Conservation (phyloP, 2,329 filamentous ascomycete species). For the Aspergillus sp. region DNA sequence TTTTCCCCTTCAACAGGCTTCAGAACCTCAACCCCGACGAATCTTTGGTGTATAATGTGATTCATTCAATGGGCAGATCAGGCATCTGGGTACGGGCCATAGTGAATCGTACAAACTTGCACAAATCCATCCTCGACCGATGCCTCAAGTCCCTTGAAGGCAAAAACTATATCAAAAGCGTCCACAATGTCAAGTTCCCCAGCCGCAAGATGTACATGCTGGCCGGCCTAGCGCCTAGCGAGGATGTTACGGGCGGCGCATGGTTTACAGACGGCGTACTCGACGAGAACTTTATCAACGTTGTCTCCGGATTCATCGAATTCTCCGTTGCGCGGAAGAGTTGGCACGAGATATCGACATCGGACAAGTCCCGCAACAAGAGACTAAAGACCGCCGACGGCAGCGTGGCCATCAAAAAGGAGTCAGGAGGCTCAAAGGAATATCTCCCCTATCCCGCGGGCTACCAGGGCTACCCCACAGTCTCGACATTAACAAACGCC, state of each 20-base stretch:
- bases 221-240: slow-evolving; percentile 76
- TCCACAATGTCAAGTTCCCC: slow-evolving; percentile 89
- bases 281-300: slow-evolving; percentile 83
- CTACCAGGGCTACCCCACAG: slow-evolving; percentile 77
- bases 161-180: slow-evolving; percentile 79
- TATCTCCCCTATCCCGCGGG: slow-evolving; percentile 59
- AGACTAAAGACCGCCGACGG: slow-evolving; percentile 38
- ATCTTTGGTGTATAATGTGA: slow-evolving; percentile 80
- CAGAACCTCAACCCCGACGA: slow-evolving; percentile 64
- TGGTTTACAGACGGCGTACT: slow-evolving; percentile 93
- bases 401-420: slow-evolving; percentile 31
- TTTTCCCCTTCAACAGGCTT: slow-evolving; percentile 28
- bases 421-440: slow-evolving; percentile 26
- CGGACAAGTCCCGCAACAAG: slow-evolving; percentile 43
- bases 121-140: slow-evolving; percentile 78
- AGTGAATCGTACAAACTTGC: slow-evolving; percentile 75
- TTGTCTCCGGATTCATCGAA: slow-evolving; percentile 71
- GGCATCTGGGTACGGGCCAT: slow-evolving; percentile 92
- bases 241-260: slow-evolving; percentile 87
- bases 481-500: slow-evolving; percentile 72
- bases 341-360: slow-evolving; percentile 58
- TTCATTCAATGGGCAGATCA: slow-evolving; percentile 79
- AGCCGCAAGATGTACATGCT: slow-evolving; percentile 97
- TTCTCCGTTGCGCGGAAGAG: slow-evolving; percentile 70
- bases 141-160: slow-evolving; percentile 80